These are phyloP conservation scores for Fusarium marasasianum DNA, from an alignment of 2,329 filamentous ascomycete species.

Conservation along the genomic window DNA sequence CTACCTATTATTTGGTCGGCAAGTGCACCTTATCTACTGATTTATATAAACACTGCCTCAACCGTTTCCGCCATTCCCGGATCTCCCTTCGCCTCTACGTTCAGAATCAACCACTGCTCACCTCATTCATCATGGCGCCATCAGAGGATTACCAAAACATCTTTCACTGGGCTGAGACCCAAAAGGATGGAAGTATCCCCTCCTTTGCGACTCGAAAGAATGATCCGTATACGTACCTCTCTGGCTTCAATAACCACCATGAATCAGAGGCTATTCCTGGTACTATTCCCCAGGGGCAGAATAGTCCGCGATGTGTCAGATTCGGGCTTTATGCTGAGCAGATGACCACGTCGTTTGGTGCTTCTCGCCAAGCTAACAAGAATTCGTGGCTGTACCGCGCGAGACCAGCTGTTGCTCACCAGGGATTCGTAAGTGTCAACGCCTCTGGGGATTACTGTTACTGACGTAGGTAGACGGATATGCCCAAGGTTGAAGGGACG, in stretches of 20 bases:
- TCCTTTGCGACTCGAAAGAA: conserved; percentile 58
- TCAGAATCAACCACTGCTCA: not conserved
- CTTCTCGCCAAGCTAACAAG: conserved; percentile 44
- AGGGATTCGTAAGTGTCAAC: conserved; percentile 35
- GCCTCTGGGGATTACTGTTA: rapidly evolving
- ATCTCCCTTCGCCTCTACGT: not conserved
- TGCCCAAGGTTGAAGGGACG: conserved; percentile 37
- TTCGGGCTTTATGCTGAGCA: conserved; percentile 55
- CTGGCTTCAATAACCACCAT: conserved; percentile 62
- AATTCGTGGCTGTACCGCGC: conserved; percentile 47
- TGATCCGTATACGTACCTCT: conserved; percentile 62
- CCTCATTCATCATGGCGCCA: not conserved
- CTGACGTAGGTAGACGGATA: conserved; percentile 27
- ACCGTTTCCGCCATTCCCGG: not conserved
- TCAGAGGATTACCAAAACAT: conserved; percentile 57
- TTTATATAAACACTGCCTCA: not conserved
- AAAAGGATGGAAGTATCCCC: conserved; percentile 63
- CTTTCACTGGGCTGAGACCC: conserved; percentile 69
- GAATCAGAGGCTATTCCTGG: conserved; percentile 57
- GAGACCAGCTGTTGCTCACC: conserved; percentile 45
- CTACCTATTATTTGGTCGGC: not conserved
- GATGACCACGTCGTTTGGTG: conserved; percentile 51
- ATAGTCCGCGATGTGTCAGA: conserved; percentile 53
- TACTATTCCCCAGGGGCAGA: conserved; percentile 57
- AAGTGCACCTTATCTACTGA: not conserved